phyloP scores from a whole-genome alignment of 2,329 filamentous ascomycete genomes.

The Pyrenophora graminea region DNA sequence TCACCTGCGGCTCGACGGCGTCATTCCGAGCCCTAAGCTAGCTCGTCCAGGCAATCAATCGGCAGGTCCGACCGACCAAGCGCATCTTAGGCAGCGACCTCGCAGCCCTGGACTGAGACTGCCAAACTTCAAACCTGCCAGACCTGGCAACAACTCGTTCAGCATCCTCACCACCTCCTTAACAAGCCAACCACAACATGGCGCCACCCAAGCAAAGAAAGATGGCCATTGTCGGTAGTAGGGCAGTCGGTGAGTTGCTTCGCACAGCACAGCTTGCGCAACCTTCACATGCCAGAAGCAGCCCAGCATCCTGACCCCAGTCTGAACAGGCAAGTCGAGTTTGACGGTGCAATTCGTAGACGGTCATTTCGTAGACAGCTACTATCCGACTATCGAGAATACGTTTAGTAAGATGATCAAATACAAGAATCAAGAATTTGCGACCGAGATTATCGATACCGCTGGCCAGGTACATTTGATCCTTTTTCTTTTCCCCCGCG shows the following conservation, averaged over 20 bases:
- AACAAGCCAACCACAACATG: conserved; percentile 53
- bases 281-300: conserved; percentile 18
- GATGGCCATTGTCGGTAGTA: conserved; percentile 92
- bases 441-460: conserved; percentile 97
- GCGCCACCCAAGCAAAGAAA: conserved; percentile 84
- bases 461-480: conserved; percentile 75
- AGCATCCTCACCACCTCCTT: conserved; percentile 17
- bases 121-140: conserved; percentile 26
- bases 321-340: conserved; percentile 82
- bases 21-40: conserved; percentile 25
- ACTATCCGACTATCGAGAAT: conserved; percentile 99
- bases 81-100: conserved; percentile 29
- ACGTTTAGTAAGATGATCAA: conserved; percentile 96
- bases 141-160: conserved; percentile 33
- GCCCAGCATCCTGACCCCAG: conserved; percentile 20
- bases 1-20: conserved; percentile 29
- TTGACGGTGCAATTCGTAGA: conserved; percentile 97
- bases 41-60: conserved; percentile 27
- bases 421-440: conserved; percentile 88
- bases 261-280: conserved; percentile 14
- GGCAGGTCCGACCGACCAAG: conserved; percentile 25
- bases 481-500: conserved; percentile 26
- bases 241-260: conserved; percentile 74
- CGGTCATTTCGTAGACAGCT: conserved; percentile 97
- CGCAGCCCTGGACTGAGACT: conserved; percentile 24